These are phyloP conservation scores for Chaetomium strumarium DNA, from an alignment of 2,329 filamentous ascomycete genomes.

Conservation along the genomic window DNA sequence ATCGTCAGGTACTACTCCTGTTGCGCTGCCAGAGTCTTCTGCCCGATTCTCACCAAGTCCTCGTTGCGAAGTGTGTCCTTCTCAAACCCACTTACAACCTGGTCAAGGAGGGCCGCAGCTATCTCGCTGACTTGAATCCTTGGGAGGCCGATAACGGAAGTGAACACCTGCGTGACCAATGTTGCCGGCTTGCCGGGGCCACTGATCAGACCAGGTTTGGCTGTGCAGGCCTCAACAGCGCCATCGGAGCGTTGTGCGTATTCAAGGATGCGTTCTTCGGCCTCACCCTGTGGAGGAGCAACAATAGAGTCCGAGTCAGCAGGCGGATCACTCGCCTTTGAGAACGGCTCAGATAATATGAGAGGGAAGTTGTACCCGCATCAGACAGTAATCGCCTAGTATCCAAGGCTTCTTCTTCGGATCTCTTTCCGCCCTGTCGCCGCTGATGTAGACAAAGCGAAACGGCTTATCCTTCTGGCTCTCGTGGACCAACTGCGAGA, in stretches of 20 bases:
- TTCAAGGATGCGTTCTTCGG: constrained; percentile 38
- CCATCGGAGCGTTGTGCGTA: constrained; percentile 35
- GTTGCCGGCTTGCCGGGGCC: constrained; percentile 23
- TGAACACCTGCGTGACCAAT: constrained; percentile 20
- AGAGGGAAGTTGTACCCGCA: constrained; percentile 38
- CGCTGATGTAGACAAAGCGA: constrained; percentile 47
- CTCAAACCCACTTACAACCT: constrained; percentile 40
- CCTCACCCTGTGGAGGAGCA: constrained; percentile 43
- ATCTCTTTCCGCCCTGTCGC: constrained; percentile 38
- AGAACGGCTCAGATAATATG: too few relatives aligned
- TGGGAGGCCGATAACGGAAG: constrained; percentile 28
- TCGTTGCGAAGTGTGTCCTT: constrained; percentile 40
- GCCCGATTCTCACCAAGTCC: constrained; percentile 37
- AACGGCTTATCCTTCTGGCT: constrained; percentile 30
- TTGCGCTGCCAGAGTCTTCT: constrained; percentile 3
- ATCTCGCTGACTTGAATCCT: constrained; percentile 34
- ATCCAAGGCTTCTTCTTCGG: constrained; percentile 36
- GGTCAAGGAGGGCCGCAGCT: constrained; percentile 39
- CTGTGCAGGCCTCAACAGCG: constrained; percentile 34
- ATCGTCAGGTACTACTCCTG: too few relatives aligned
- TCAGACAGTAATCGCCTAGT: constrained; percentile 36
- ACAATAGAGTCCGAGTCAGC: too few relatives aligned
- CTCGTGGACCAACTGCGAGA: constrained; percentile 14
- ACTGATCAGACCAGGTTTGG: constrained; percentile 40
- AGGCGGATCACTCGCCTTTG: too few relatives aligned